Evolutionary conservation across 176 grass and related monocot species (phyloP), one percentile per base, ranked within the genome.

Genomic region (Aegilops longissima): DNA sequence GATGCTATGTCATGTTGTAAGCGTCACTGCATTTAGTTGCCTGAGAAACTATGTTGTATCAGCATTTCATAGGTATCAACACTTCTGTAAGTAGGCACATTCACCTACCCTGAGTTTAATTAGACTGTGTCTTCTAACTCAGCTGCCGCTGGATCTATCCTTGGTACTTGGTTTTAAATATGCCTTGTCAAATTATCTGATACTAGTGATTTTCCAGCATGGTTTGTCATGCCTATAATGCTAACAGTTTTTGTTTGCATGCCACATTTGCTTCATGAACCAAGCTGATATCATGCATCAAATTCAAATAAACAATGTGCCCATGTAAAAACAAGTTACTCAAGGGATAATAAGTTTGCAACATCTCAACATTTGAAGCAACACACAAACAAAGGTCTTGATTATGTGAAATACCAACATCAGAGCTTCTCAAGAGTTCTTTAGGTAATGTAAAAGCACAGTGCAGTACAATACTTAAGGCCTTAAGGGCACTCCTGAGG

Each of bases 361-460:
- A 29, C 23, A 64, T 36, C 21, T 4, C 58, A 61, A 39, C 11
- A 66, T 45, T 76, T 18, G 3, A 69, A 17, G 16, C 40, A 76
- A 76, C 78, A 73, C 17, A 39, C 62, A 63, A 65, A 54, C 79
- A 86, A 11, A 76, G 59, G 69, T 87, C n/a, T 76, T 30, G 66
- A 40, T 80, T 63, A 71, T 71, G 78, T 86, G 51, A 70, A 51
- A 72, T 72, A 76, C 31, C 5, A 31, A 70, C 86, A 82, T 25
- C 1, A 71, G 82, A 88, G 31, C 77, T 85, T 86, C 12, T 91
- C 38, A 64, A 79, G 52, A 85, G 90, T 81, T 91, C 78, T 81
- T 82, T 85, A 77, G 86, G 77, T 65, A 54, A 84, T 33, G 13
- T 25, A 65, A 42, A 80, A 78, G 70, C 70, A 85, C 69, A 42